Percentiles rank a stretch among this genome's conserved stretches.
These are phyloP conservation scores for Karstenula rhodostoma DNA, from an alignment of 2,329 filamentous ascomycete species.

Conservation along the genomic window DNA sequence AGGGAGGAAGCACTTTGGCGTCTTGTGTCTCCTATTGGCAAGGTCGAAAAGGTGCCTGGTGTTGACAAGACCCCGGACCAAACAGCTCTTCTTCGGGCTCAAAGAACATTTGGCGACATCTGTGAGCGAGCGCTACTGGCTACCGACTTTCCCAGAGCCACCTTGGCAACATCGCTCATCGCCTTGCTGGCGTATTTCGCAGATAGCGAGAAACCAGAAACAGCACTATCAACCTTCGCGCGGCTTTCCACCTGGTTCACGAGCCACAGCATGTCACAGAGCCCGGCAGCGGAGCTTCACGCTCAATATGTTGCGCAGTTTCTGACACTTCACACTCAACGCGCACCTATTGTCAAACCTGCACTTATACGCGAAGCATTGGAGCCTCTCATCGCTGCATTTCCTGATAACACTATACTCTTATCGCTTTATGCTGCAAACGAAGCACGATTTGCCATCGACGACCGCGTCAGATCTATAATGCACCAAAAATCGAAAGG, in stretches of 20 bases:
- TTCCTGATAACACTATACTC: conserved; percentile 80
- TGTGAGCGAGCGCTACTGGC: conserved; percentile 65
- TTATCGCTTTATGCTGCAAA: conserved; percentile 77
- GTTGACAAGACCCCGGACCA: conserved; percentile 19
- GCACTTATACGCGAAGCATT: conserved; percentile 70
- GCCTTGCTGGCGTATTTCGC: conserved; percentile 74
- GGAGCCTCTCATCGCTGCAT: conserved; percentile 65
- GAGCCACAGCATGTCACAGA: conserved; percentile 27
- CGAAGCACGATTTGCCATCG: conserved; percentile 73
- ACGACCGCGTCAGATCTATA: conserved; percentile 77
- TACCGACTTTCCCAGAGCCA: conserved; percentile 52
- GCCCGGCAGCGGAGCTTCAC: conserved; percentile 65
- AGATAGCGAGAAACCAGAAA: conserved; percentile 40
- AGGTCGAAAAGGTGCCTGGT: conserved; percentile 16
- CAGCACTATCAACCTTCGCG: conserved; percentile 50
- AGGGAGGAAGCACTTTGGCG: conserved; percentile 41
- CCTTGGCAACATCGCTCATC: conserved; percentile 67
- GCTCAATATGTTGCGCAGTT: conserved; percentile 74
- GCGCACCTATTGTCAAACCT: conserved; percentile 72
- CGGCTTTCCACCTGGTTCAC: conserved; percentile 33
- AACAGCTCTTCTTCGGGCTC: conserved; percentile 26
- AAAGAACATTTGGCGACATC: conserved; percentile 19
- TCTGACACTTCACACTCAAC: conserved; percentile 70
- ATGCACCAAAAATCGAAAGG: conserved; percentile 55
- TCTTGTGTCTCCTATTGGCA: conserved; percentile 41